These are phyloP conservation scores for Tausonia pullulans DNA, from an alignment of 1,284 basidiomycete species.

Conservation along the genomic window DNA sequence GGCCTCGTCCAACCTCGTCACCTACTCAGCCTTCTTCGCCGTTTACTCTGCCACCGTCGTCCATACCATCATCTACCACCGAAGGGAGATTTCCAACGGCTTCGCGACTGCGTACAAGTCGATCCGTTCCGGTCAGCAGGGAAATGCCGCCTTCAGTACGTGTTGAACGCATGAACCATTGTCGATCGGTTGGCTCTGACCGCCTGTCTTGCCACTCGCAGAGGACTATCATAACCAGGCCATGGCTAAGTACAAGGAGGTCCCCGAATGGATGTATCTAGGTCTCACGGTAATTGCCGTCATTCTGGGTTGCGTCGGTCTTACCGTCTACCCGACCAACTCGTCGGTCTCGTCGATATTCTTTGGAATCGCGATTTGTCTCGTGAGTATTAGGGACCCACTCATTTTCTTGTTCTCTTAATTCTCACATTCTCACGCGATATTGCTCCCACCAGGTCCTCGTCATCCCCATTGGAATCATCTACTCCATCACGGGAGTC, in stretches of 20 bases:
- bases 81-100: slow-evolving; percentile 34
- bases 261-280: slow-evolving; percentile 31
- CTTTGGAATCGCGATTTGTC: slow-evolving; percentile 24
- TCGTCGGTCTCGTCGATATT: slow-evolving; percentile 22
- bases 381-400: neutral
- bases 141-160: slow-evolving; percentile 23
- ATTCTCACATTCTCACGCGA: neutral
- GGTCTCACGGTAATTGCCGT: slow-evolving; percentile 16
- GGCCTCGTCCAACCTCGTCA: slow-evolving; percentile 24
- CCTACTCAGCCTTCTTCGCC: slow-evolving; percentile 28
- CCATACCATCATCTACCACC: slow-evolving; percentile 36
- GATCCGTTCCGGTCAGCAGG: slow-evolving; percentile 19
- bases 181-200: neutral
- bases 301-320: slow-evolving; percentile 6
- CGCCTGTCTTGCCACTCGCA: neutral
- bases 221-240: slow-evolving; percentile 29
- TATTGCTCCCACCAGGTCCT: slow-evolving; percentile 17
- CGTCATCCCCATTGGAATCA: slow-evolving; percentile 21
- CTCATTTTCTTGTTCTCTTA: neutral
- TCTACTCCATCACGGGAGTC: slow-evolving; percentile 16
- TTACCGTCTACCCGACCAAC: slow-evolving; percentile 21
- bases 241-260: slow-evolving; percentile 56
- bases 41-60: slow-evolving; percentile 23
- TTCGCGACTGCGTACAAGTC: slow-evolving; percentile 26
- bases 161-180: slow-evolving; percentile 44